A percentile compares a stretch with the other conserved stretches of the same genome.
Evolutionary conservation across 179 eudicot species (phyloP).

Genomic region (Camellia oleifera): DNA sequence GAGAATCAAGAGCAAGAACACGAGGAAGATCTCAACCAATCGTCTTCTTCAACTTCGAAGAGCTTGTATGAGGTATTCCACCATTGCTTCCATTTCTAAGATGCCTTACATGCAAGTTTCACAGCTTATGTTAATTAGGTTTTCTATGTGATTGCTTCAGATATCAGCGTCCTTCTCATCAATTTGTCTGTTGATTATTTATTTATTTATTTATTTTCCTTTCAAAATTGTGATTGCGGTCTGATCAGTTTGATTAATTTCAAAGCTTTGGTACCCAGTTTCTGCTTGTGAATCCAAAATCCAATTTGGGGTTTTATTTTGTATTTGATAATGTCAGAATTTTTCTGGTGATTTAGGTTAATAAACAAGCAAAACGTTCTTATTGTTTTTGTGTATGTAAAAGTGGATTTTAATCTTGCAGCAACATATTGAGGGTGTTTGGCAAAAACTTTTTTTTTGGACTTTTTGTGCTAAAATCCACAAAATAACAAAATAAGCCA

Average conservation of each 20-base stretch:
- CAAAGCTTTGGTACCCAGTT: background rate
- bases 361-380: no score
- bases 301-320: background rate
- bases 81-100: background rate
- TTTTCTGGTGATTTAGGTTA: background rate
- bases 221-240: background rate
- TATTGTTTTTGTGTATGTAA: no score
- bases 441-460: no score
- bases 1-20: conserved; percentile 31
- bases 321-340: background rate
- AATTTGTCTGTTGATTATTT: background rate
- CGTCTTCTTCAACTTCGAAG: conserved; percentile 24
- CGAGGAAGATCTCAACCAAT: conserved; percentile 20
- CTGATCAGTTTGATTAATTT: background rate
- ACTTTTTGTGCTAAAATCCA: no score
- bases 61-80: conserved; percentile 61
- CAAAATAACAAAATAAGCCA: no score
- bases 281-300: background rate
- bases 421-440: no score
- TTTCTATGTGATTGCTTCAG: background rate
- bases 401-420: no score
- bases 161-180: background rate
- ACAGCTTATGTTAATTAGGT: background rate
- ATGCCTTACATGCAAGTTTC: background rate
- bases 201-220: background rate